A percentile compares a stretch with the other conserved stretches of the same genome.
Evolutionary conservation across 306 rosid genomes (phyloP).

Genomic region (Calophaca sinica): DNA sequence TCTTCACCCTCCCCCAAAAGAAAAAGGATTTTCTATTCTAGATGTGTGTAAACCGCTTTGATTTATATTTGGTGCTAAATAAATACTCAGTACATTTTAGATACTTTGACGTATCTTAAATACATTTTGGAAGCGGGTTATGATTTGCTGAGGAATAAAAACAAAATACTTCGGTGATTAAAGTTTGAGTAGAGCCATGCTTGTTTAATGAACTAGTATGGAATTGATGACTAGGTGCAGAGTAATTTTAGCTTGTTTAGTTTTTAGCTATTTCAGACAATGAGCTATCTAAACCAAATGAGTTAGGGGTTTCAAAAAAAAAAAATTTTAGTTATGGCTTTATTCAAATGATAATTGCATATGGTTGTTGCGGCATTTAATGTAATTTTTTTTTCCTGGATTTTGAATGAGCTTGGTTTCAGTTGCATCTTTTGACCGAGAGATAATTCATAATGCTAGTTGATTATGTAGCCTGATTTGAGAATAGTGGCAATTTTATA

Average conservation of each 20-base stretch:
- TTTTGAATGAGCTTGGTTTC: constrained; percentile 23
- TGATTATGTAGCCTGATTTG: constrained; percentile 23
- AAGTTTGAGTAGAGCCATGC: neutral
- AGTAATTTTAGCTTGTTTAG: neutral
- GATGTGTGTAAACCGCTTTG: too few relatives aligned
- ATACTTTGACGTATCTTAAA: neutral
- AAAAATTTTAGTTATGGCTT: neutral
- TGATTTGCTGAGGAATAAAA: neutral
- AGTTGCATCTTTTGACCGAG: neutral
- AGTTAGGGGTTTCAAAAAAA: neutral
- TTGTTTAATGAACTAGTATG: neutral
- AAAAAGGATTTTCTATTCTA: too few relatives aligned
- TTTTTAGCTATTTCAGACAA: constrained; percentile 4
- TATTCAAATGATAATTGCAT: constrained; percentile 17
- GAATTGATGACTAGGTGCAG: neutral
- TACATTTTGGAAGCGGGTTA: neutral
- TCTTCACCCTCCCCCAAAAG: too few relatives aligned
- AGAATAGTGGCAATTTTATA: constrained; percentile 4
- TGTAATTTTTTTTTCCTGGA: neutral
- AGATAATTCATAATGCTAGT: neutral
- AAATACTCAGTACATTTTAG: too few relatives aligned
- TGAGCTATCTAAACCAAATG: neutral
- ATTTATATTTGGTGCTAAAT: too few relatives aligned
- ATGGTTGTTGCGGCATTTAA: neutral
- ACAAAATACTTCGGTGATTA: neutral